Evolutionary conservation across 225 moss, liverwort and hornwort genomes (phyloP), one percentile per base, ranked within the genome.

Genomic region (Neckera pumila): DNA sequence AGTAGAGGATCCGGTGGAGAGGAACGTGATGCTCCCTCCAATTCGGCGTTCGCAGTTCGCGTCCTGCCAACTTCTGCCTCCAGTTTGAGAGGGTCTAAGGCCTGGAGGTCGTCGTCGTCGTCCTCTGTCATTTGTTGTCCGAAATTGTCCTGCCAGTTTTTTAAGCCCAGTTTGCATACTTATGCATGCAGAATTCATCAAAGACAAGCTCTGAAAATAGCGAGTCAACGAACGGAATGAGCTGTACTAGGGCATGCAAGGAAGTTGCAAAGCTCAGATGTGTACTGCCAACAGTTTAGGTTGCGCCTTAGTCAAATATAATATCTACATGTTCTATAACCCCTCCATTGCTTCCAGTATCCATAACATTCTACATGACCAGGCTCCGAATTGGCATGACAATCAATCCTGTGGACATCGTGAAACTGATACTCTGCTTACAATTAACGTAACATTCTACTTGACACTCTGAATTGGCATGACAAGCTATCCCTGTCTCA

Each of bases 91-190:
- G 71, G 81, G 71, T 72, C 81, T 40, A 87, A 49, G 4, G 43
- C 67, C 56, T 79, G 57, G 34, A 79, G 66, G 42, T 86, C 67
- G 36, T 81, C 90, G 42, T 86, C 67, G 36, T 81, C 90, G 33
- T 69, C 70, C 21, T 25, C 88, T 49, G 58, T 38, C 21, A 45
- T 7, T 62, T 33, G 47, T 79, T 60, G 77, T 53, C 85, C 87
- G 38, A 92, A 92, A 67, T 91, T 30, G 14, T 89, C 92, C 90
- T 92, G 83, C 61, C 62, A 61, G n/a, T 34, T 49, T 49, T 40
- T 5, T 10, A 38, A 19, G 70, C 71, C 40, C 60, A 27, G 66
- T 45, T 60, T 65, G 33, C 79, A 36, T 9, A 22, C 14, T 27
- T 7, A 11, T 27, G 58, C 58, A 18, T 40, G 40, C 80, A 69